Evolutionary conservation across 192 early-diverging fungal genomes (phyloP).

Genomic region (Coemansia sp.): DNA sequence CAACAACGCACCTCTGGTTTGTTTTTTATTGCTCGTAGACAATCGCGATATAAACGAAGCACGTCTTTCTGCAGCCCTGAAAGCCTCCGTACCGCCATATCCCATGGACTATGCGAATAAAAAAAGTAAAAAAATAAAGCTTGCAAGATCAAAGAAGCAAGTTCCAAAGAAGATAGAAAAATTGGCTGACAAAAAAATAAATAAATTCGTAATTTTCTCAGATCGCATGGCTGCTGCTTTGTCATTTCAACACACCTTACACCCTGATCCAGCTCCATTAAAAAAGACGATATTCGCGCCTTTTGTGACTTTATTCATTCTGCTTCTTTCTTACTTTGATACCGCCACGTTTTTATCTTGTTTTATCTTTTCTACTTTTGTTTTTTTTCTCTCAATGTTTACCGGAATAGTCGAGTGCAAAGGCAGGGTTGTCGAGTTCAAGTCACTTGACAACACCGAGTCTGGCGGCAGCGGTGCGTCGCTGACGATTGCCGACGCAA

Average conservation of each 20-base stretch:
- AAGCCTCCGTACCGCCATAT: conserved; percentile 37
- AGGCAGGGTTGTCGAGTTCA: conserved; percentile 71
- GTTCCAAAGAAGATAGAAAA: neutral
- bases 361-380: neutral
- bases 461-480: conserved; percentile 88
- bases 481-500: conserved; percentile 73
- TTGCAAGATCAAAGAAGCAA: too few species aligned
- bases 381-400: conserved; percentile 67
- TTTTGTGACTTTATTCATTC: too few species aligned
- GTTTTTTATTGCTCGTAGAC: conserved; percentile 62
- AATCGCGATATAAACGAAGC: conserved; percentile 67
- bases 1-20: conserved; percentile 61
- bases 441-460: conserved; percentile 67
- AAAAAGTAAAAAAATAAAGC: neutral
- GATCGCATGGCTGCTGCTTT: too few species aligned
- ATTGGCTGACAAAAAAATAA: neutral
- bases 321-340: neutral
- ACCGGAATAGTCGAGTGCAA: conserved; percentile 96
- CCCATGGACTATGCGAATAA: neutral
- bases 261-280: neutral
- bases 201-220: too few species aligned
- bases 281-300: too few species aligned
- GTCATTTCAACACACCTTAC: neutral
- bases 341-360: neutral
- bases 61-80: conserved; percentile 71